A percentile compares a stretch with the other conserved stretches of the same genome.
Conservation (phyloP, 2,329 filamentous ascomycete genomes). For the Microdochium trichocladiopsis region DNA sequence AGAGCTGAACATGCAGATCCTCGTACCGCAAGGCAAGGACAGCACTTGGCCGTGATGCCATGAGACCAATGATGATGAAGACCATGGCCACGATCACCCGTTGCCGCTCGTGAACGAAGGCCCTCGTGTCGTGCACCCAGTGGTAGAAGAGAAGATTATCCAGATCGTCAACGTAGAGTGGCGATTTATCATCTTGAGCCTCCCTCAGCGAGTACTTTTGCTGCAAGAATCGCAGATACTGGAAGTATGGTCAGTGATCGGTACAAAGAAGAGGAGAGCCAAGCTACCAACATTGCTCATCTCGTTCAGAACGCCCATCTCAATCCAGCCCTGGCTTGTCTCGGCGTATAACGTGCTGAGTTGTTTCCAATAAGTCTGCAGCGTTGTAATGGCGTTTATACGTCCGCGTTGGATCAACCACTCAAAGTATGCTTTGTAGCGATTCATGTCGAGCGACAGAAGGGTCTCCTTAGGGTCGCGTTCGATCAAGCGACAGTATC, state of each 20-base stretch:
- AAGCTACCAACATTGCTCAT: neutral
- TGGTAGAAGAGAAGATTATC: neutral
- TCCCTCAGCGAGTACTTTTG: neutral
- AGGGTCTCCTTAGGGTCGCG: neutral
- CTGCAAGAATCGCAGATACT: neutral
- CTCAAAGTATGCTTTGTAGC: neutral
- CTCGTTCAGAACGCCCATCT: neutral
- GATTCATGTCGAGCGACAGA: neutral
- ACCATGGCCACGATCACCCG: neutral
- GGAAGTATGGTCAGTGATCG: neutral
- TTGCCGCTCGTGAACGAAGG: neutral
- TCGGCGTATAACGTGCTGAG: neutral
- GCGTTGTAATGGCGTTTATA: neutral
- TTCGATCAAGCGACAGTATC: neutral
- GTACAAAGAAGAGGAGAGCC: neutral
- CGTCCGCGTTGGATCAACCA: neutral
- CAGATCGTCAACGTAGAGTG: neutral
- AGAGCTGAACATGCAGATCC: neutral
- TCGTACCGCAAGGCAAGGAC: neutral
- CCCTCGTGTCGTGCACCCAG: neutral
- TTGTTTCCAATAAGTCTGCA: neutral
- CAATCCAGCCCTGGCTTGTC: neutral
- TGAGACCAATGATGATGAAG: neutral
- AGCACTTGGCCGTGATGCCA: neutral
- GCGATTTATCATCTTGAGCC: neutral